A percentile compares a stretch with the other conserved stretches of the same genome.
Conservation (phyloP, 192 early-diverging fungal species). For the Coemansia asiatica region DNA sequence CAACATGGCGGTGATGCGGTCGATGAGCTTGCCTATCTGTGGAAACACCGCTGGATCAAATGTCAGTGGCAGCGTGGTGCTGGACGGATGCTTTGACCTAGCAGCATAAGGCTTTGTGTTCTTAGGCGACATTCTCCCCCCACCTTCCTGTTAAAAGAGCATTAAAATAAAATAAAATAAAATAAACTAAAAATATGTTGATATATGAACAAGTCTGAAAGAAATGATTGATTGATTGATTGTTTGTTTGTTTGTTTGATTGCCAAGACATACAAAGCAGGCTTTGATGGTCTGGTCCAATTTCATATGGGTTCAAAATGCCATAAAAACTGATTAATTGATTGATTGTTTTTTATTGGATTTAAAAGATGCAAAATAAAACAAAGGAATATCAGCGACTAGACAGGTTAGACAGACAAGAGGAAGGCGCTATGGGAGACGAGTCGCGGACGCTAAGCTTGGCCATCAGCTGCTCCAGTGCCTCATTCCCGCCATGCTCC, state of each 20-base stretch:
- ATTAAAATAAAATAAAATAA: not conserved
- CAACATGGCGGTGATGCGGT: conserved; percentile 11
- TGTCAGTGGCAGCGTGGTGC: conserved; percentile 17
- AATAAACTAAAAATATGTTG: not conserved
- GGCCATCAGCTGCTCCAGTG: conserved; percentile 57
- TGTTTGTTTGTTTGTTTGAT: too few species aligned
- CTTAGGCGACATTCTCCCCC: not conserved
- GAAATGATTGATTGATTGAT: too few species aligned
- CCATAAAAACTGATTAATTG: too few species aligned
- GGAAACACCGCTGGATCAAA: conserved; percentile 34
- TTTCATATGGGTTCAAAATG: too few species aligned
- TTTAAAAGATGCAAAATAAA: too few species aligned
- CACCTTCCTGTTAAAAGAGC: too few species aligned
- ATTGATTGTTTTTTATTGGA: too few species aligned
- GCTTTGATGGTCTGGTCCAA: too few species aligned
- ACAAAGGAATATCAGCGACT: not conserved
- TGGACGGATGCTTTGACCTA: conserved; percentile 2
- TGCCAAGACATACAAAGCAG: too few species aligned
- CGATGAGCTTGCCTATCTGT: conserved; percentile 26
- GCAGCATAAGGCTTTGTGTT: conserved; percentile 2
- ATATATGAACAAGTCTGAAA: too few species aligned
- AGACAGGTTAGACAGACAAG: not conserved
- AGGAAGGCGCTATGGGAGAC: not conserved
- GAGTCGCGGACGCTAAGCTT: conserved; percentile 36
- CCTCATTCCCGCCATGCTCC: conserved; percentile 75